Percentiles rank a stretch among this genome's conserved stretches.
Conservation (phyloP, 805 yeast species). For the Allodekkera sacchari region DNA sequence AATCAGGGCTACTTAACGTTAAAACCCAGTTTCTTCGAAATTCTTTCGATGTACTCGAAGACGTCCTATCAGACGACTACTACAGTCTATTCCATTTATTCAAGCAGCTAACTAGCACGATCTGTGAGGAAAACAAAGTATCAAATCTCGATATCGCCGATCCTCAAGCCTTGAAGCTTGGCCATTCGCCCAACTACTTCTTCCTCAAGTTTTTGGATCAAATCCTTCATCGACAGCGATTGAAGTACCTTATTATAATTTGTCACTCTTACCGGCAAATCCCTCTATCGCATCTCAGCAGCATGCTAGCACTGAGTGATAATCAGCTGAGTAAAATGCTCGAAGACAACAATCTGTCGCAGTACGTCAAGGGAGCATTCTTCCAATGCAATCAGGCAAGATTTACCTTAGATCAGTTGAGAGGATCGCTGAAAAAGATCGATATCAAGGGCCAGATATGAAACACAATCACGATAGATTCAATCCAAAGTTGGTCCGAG, state of each 20-base stretch:
- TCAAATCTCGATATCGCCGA: conserved; percentile 5
- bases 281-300: conserved; percentile 15
- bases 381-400: conserved; percentile 21
- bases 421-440: conserved; percentile 40
- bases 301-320: conserved; percentile 16
- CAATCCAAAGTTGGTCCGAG: conserved; percentile 48
- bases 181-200: conserved; percentile 16
- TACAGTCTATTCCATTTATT: conserved; percentile 40
- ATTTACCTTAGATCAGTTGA: conserved; percentile 14
- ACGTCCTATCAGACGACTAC: conserved; percentile 37
- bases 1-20: conserved; percentile 12
- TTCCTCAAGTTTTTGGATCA: conserved; percentile 34
- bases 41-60: conserved; percentile 30
- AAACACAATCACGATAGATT: conserved; percentile 4
- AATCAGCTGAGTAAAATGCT: conserved; percentile 37
- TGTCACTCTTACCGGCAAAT: conserved; percentile 49
- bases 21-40: conserved; percentile 17
- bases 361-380: conserved; percentile 17
- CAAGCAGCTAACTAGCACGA: conserved; percentile 21
- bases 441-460: conserved; percentile 88
- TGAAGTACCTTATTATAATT: conserved; percentile 47
- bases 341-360: conserved; percentile 28
- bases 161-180: conserved; percentile 11
- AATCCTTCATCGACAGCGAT: conserved; percentile 49
- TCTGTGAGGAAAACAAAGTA: conserved; percentile 10